These are phyloP conservation scores for Draba incana DNA, from an alignment of 345 rosid genomes.

Conservation along the genomic window DNA sequence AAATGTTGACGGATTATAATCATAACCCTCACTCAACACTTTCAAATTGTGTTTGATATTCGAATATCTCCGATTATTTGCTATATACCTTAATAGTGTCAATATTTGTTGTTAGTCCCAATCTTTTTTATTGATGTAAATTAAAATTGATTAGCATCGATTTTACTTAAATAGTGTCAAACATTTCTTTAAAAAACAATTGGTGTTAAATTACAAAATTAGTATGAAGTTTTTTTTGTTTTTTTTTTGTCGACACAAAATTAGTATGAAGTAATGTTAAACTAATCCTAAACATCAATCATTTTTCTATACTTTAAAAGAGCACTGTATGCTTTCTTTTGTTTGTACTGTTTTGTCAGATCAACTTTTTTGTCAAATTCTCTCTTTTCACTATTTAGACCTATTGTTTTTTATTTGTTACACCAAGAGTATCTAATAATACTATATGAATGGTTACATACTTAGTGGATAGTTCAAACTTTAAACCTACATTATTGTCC, in stretches of 20 bases:
- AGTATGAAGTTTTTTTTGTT: not conserved
- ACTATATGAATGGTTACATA: not conserved
- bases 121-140: not conserved
- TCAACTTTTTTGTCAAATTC: slow-evolving; percentile 12
- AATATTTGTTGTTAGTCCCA: not conserved
- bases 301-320: not conserved
- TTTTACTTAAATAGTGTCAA: not conserved
- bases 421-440: not conserved
- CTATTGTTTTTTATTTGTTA: not conserved
- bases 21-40: no score
- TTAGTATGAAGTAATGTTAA: not conserved
- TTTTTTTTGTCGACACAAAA: no score
- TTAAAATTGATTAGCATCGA: not conserved
- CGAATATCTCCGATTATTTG: no score
- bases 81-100: not conserved
- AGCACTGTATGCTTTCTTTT: slow-evolving; percentile 1
- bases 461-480: not conserved
- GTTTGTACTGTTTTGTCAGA: slow-evolving; percentile 16
- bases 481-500: not conserved
- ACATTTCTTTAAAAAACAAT: not conserved
- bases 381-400: slow-evolving; percentile 2
- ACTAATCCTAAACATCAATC: slow-evolving; percentile 15
- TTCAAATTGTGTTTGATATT: no score
- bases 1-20: not conserved
- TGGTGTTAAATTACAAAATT: not conserved